These are phyloP conservation scores for Fragilaria crotonensis DNA, from an alignment of 108 stramenopile species.

Conservation along the genomic window DNA sequence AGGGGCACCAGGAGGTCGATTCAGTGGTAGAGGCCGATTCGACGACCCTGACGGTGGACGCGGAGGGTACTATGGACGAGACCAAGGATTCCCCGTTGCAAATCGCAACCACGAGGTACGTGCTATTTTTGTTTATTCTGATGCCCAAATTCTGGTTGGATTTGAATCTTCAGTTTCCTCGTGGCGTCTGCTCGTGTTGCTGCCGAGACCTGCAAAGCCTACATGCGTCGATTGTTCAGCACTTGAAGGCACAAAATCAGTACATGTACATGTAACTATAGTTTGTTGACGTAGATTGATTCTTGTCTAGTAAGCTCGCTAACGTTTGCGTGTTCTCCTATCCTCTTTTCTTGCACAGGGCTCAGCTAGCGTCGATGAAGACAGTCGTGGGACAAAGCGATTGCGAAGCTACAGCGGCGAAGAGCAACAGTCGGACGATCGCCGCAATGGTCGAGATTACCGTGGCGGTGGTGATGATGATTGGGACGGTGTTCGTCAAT, in stretches of 20 bases:
- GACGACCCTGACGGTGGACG: conserved; percentile 5
- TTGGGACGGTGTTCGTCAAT: conserved; percentile 1
- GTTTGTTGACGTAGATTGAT: background rate
- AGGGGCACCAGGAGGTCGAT: conserved; percentile 8
- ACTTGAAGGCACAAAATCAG: background rate
- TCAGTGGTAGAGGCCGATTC: background rate
- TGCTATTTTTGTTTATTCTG: conserved; percentile 8
- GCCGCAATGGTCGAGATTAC: conserved; percentile 2
- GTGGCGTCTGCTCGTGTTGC: background rate
- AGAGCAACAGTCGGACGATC: conserved; percentile 1
- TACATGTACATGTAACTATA: conserved; percentile 4
- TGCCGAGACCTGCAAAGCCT: conserved; percentile 3
- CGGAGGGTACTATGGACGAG: conserved; percentile 6
- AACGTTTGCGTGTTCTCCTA: background rate
- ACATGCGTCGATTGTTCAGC: conserved; percentile 8
- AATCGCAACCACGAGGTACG: conserved; percentile 14
- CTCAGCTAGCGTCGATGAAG: conserved; percentile 15
- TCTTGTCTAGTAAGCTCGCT: background rate
- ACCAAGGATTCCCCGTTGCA: conserved; percentile 7
- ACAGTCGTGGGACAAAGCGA: conserved; percentile 38
- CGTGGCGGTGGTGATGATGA: conserved; percentile 17
- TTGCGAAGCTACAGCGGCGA: conserved; percentile 12
- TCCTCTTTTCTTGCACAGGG: conserved; percentile 3
- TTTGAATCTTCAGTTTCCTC: conserved; percentile 4
- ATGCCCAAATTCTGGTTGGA: conserved; percentile 14